Conservation (phyloP, 306 rosid species). For the Crotalaria pallida region DNA sequence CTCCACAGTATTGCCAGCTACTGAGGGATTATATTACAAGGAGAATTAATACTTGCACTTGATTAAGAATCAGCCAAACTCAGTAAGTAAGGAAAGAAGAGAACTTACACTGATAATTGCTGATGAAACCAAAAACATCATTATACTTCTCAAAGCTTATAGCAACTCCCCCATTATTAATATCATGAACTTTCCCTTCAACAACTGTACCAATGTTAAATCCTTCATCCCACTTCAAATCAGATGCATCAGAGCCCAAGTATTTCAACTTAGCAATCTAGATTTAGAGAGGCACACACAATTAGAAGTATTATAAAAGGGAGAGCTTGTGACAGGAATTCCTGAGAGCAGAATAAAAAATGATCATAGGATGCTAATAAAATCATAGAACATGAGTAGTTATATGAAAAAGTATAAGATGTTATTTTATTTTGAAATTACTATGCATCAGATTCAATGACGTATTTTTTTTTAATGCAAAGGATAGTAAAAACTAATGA, state of each 20-base stretch:
- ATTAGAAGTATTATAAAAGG: constrained; percentile 13
- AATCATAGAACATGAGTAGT: not conserved
- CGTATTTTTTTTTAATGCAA: not conserved
- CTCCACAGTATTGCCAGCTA: constrained; percentile 53
- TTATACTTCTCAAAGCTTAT: constrained; percentile 64
- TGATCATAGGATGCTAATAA: not conserved
- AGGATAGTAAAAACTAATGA: not conserved
- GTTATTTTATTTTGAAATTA: not conserved
- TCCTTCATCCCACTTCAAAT: constrained; percentile 59
- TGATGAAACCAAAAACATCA: constrained; percentile 75
- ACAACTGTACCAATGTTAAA: constrained; percentile 52
- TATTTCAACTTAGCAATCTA: constrained; percentile 67
- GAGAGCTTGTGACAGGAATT: not conserved
- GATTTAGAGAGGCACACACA: constrained; percentile 17
- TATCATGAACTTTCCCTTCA: constrained; percentile 70
- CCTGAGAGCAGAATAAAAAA: not conserved
- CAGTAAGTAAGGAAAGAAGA: not conserved
- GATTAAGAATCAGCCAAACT: constrained; percentile 10
- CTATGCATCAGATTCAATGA: not conserved
- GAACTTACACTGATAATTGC: constrained; percentile 68
- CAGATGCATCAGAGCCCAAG: constrained; percentile 36
- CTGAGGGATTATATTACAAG: constrained; percentile 29
- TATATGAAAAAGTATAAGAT: not conserved
- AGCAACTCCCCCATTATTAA: constrained; percentile 66
- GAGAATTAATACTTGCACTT: not conserved